A percentile compares a stretch with the other conserved stretches of the same genome.
Conservation (phyloP, 106 monocot genomes). For the Triglochin maritima region DNA sequence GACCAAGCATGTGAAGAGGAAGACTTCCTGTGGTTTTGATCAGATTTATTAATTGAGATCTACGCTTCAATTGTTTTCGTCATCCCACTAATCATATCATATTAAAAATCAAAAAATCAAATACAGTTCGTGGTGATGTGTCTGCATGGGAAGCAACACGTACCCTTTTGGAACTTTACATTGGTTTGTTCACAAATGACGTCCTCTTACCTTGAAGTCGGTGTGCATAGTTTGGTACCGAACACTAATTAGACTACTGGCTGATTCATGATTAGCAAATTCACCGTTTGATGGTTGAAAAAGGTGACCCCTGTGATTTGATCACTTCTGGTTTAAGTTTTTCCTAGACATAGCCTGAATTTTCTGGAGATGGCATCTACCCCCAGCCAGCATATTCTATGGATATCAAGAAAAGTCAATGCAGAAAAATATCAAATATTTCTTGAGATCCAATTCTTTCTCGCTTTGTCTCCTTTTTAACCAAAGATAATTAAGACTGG, state of each 20-base stretch:
- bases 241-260: not conserved
- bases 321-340: not conserved
- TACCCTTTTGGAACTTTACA: not conserved
- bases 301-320: not conserved
- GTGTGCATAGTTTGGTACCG: too few relatives aligned
- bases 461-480: too few relatives aligned
- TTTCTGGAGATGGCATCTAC: not conserved
- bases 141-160: not conserved
- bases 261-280: not conserved
- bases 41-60: slow-evolving; percentile 1
- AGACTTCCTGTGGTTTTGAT: not conserved
- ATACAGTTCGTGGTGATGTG: not conserved
- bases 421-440: too few relatives aligned
- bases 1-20: too few relatives aligned
- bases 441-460: too few relatives aligned
- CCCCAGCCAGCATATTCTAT: not conserved
- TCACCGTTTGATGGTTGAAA: not conserved
- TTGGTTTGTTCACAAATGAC: slow-evolving; percentile 1
- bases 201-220: not conserved
- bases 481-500: too few relatives aligned
- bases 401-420: too few relatives aligned
- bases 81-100: not conserved
- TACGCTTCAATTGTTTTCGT: not conserved
- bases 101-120: not conserved
- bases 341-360: not conserved